phyloP scores from a whole-genome alignment of 73 alveolate species.

The Diophrys appendiculata region DNA sequence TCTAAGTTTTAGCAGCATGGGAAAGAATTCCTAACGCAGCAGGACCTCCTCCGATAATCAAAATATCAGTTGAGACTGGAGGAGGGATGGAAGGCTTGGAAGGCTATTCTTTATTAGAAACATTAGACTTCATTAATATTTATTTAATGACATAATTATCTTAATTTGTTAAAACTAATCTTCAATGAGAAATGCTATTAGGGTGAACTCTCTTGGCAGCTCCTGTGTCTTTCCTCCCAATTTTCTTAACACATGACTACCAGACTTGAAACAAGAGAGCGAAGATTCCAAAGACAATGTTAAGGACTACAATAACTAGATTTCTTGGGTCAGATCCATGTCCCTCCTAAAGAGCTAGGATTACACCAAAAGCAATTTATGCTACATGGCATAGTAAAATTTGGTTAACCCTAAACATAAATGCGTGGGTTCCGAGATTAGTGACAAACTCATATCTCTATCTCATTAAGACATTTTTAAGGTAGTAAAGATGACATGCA shows the following conservation, averaged over 20 bases:
- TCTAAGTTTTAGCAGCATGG: constrained; percentile 8
- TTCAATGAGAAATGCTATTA: too few species aligned
- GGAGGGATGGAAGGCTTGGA: too few species aligned
- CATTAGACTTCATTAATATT: too few species aligned
- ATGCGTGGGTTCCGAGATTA: not conserved
- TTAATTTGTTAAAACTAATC: too few species aligned
- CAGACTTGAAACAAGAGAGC: too few species aligned
- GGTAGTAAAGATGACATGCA: not conserved
- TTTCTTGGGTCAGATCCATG: not conserved
- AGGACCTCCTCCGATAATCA: constrained; percentile 65
- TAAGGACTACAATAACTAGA: not conserved
- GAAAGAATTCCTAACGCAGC: constrained; percentile 51
- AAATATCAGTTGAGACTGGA: not conserved
- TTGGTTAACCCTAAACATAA: not conserved
- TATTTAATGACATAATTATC: too few species aligned
- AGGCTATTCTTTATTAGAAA: too few species aligned
- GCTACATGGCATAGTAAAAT: not conserved
- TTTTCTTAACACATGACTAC: too few species aligned
- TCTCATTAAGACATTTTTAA: not conserved
- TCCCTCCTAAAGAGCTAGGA: not conserved
- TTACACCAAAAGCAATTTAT: not conserved
- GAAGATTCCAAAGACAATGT: not conserved
- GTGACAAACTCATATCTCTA: not conserved
- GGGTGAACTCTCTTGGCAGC: too few species aligned
- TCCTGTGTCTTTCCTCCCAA: too few species aligned